Conservation (phyloP, 164 flowering plant genomes). For the Piper betle region DNA sequence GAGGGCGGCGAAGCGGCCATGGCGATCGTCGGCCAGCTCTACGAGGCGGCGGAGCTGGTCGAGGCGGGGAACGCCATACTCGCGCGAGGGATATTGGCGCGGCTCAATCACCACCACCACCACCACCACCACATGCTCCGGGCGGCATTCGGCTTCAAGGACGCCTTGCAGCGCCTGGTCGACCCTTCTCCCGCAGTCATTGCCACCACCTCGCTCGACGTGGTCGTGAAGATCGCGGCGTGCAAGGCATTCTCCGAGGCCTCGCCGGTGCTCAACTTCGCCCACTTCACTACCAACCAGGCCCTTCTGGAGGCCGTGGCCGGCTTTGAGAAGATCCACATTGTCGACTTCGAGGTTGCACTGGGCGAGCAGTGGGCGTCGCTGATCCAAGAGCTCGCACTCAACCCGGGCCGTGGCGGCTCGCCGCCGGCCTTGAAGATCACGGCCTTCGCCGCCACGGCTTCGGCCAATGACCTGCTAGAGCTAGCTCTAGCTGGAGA, state of each 20-base stretch:
- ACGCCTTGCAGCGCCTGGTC: constrained; percentile 51
- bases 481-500: constrained; percentile 53
- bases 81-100: constrained; percentile 99
- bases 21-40: constrained; percentile 43
- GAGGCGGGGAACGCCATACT: constrained; percentile 68
- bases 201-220: constrained; percentile 27
- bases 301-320: constrained; percentile 61
- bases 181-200: constrained; percentile 15
- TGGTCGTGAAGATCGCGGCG: constrained; percentile 54
- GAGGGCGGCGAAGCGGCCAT: constrained; percentile 10
- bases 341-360: constrained; percentile 71
- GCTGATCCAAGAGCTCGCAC: constrained; percentile 72
- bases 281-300: constrained; percentile 69
- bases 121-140: constrained; percentile 27
- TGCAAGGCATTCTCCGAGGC: constrained; percentile 63
- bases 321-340: constrained; percentile 36
- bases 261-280: constrained; percentile 59
- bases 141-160: constrained; percentile 82
- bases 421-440: constrained; percentile 34
- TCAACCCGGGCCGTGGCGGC: constrained; percentile 20
- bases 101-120: constrained; percentile 99
- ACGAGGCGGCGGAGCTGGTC: constrained; percentile 72
- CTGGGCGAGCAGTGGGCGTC: constrained; percentile 84
- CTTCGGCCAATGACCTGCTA: constrained; percentile 34
- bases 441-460: constrained; percentile 46